Evolutionary conservation across 352 stramenopile species (phyloP), one percentile per base, ranked within the genome.

Genomic region (Pythium insidiosum): DNA sequence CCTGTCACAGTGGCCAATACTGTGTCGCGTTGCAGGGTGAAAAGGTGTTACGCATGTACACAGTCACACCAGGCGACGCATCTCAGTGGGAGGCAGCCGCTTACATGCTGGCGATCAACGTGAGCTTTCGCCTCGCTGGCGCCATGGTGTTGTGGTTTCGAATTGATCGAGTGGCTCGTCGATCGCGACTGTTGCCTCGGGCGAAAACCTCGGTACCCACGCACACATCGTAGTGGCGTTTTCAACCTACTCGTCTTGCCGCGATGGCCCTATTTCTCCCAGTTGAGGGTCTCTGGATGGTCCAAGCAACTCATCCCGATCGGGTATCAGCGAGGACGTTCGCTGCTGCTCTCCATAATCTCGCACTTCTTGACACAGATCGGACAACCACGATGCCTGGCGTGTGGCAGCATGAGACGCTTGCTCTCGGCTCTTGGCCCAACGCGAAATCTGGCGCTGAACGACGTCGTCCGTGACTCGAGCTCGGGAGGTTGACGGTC

Each of bases 21-120:
- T 59, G 56, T 24, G 36, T 53, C 19, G 44, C 49, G 0, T 40
- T 30, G 0, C 35, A 13, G 1, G 56, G 61, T 11, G 31, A 7
- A 2, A 47, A 58, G n/a, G 61, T 70, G 23, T 47, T 68, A 6
- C 42, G 33, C 3, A 64, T 62, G 23, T 28, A 50, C 16, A 47
- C 21, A 15, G 58, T 64, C 38, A 23, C 30, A 2, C 16, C 26
- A 1, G 50, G 15, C 9, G 5, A 19, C 6, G 23, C 23, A 22
- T 29, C 16, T 13, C 40, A 53, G 24, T 26, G 28, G 7, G 13
- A 44, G 10, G 54, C 47, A n/a, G n/a, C n/a, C n/a, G n/a, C n/a
- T n/a, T 55, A 44, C 28, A 34, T 61, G 29, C 28, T 50, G 16
- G 46, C 24, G 1, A 52, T 61, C 28, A 61, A 53, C 30, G 28